These are phyloP conservation scores for Debaryomyces hansenii DNA, from an alignment of 805 yeast species.

Conservation along the genomic window DNA sequence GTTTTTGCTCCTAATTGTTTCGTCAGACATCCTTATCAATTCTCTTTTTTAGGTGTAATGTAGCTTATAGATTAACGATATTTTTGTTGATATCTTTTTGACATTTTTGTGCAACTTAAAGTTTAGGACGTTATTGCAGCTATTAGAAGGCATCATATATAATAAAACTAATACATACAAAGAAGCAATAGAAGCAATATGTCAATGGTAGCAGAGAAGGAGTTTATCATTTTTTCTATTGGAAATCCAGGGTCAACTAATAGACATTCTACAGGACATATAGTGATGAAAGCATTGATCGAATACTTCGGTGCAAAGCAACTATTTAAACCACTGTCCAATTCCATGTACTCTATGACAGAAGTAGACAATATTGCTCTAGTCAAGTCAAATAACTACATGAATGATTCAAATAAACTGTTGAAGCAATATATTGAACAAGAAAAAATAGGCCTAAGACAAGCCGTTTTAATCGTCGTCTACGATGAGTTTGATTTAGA, in stretches of 20 bases:
- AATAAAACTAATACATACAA: too few relatives aligned
- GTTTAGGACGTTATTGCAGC: neutral
- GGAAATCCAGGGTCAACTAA: slow-evolving; percentile 43
- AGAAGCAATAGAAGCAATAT: neutral
- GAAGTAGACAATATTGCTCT: slow-evolving; percentile 22
- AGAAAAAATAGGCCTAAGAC: slow-evolving; percentile 13
- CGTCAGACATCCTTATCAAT: too few relatives aligned
- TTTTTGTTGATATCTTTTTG: too few relatives aligned
- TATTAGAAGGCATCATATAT: neutral
- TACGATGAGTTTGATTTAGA: slow-evolving; percentile 40
- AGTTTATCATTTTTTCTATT: slow-evolving; percentile 23
- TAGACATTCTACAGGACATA: slow-evolving; percentile 44
- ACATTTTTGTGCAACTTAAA: neutral
- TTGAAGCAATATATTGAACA: slow-evolving; percentile 23
- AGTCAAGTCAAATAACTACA: slow-evolving; percentile 37
- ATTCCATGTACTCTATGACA: slow-evolving; percentile 28
- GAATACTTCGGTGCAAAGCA: slow-evolving; percentile 27
- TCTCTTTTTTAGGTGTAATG: too few relatives aligned
- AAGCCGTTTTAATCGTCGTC: slow-evolving; percentile 21
- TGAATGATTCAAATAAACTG: slow-evolving; percentile 40
- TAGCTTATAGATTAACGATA: too few relatives aligned
- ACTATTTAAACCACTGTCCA: slow-evolving; percentile 17
- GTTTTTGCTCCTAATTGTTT: too few relatives aligned
- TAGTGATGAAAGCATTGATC: slow-evolving; percentile 26
- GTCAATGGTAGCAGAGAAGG: neutral